Conservation (phyloP, 306 rosid genomes). For the Amphicarpaea edgeworthii region DNA sequence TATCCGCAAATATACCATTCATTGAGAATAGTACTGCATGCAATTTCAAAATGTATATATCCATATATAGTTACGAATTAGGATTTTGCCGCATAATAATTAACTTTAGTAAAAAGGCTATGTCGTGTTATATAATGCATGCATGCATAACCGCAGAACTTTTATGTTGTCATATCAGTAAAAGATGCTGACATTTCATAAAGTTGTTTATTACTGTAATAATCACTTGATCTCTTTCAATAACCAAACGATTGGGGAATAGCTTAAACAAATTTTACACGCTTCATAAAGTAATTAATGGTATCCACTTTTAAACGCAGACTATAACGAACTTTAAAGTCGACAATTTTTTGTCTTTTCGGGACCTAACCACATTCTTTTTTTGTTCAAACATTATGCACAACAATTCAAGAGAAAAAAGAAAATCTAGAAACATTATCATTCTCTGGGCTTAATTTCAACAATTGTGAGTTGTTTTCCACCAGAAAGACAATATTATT, state of each 20-base stretch:
- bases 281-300: background rate
- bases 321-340: background rate
- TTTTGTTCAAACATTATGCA: background rate
- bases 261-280: background rate
- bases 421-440: background rate
- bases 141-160: background rate
- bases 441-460: slow-evolving; percentile 34
- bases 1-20: background rate
- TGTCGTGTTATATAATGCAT: background rate
- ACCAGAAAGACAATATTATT: slow-evolving; percentile 34
- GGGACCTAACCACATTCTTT: background rate
- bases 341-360: background rate
- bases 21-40: background rate
- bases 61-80: background rate
- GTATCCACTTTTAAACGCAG: background rate
- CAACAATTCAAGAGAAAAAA: background rate
- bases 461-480: slow-evolving; percentile 41
- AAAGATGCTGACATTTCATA: background rate
- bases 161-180: background rate
- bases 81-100: background rate
- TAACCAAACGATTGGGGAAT: background rate
- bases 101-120: slow-evolving; percentile 5
- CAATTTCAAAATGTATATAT: background rate
- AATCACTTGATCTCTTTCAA: background rate
- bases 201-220: background rate